Evolutionary conservation across 2,329 filamentous ascomycete genomes (phyloP), one percentile per base, ranked within the genome.

Genomic region (Xylaria sp.): DNA sequence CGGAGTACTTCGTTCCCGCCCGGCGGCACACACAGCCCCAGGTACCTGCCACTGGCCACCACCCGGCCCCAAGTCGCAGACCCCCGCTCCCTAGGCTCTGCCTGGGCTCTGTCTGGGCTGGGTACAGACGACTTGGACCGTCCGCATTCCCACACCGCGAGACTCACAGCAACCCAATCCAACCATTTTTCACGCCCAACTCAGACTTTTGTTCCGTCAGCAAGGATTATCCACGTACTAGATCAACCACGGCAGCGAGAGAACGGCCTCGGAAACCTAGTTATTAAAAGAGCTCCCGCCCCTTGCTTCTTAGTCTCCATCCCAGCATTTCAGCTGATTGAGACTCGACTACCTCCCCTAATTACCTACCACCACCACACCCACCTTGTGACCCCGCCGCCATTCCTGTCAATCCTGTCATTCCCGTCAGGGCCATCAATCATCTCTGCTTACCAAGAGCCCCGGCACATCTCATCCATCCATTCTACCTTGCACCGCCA

Each of bases 101-200:
- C 65, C 65, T 48, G 11, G 46, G 31, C n/a, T n/a, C n/a, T n/a
- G n/a, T n/a, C n/a, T 35, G 17, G 46, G 17, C 29, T 49, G 27
- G 35, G 44, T 25, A 43, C 57, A n/a, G 49, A 47, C 62, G 47
- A 56, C 58, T 27, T 56, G 62, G 49, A 62, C 27, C 62, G 61
- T 64, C 65, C 60, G 37, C 60, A 64, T 66, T 67, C 64, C 65
- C 68, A 68, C 65, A 64, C 58, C 54, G 63, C 64, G 61, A 64
- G 41, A 64, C 59, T 63, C 54, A 62, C 60, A 56, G 61, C 63
- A 71, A 71, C 71, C 71, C 71, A 72, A 72, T 71, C 67, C 67
- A 66, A 68, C 60, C 58, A 66, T 61, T 70, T 62, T 71, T 71
- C 60, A 68, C 71, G 70, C 70, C 71, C 71, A 72, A 73, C 70